Evolutionary conservation across 2,329 filamentous ascomycete genomes (phyloP).

Genomic region (Hypocrella siamensis): DNA sequence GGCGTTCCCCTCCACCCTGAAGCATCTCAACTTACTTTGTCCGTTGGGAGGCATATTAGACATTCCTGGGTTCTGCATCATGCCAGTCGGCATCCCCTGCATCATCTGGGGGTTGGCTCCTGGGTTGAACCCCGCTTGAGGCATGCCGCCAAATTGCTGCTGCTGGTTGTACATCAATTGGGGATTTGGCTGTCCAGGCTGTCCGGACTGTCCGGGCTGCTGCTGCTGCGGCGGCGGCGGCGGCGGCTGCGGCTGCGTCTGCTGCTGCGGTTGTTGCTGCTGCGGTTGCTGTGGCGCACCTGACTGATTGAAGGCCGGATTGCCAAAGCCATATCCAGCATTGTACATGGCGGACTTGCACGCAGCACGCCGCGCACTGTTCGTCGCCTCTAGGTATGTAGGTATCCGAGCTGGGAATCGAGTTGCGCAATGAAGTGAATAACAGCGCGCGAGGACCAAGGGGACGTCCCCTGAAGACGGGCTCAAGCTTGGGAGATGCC

Average conservation of each 20-base stretch:
- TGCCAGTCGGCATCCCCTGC: conserved; percentile 36
- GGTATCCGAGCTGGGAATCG: too few species aligned
- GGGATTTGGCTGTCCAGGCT: conserved; percentile 24
- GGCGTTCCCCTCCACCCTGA: too few species aligned
- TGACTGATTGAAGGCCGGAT: conserved; percentile 28
- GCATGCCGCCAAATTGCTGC: conserved; percentile 40
- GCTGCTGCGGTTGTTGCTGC: conserved; percentile 27
- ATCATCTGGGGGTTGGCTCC: conserved; percentile 40
- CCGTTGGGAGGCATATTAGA: conserved; percentile 43
- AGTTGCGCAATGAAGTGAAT: too few species aligned
- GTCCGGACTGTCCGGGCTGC: conserved; percentile 29
- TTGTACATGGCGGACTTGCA: conserved; percentile 41
- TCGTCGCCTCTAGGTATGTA: too few species aligned
- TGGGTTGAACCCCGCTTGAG: conserved; percentile 32
- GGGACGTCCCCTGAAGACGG: too few species aligned
- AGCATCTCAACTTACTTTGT: conserved; percentile 46
- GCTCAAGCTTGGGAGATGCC: too few species aligned
- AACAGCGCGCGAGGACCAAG: too few species aligned
- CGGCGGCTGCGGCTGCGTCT: conserved; percentile 30
- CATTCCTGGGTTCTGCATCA: conserved; percentile 49
- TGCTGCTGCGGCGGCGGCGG: conserved; percentile 25
- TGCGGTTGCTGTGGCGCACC: conserved; percentile 14
- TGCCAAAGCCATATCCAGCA: conserved; percentile 37
- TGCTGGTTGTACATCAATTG: conserved; percentile 44
- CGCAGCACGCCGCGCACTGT: too few species aligned